phyloP scores from a whole-genome alignment of 768 basidiomycete genomes.

The Lactarius indigo region DNA sequence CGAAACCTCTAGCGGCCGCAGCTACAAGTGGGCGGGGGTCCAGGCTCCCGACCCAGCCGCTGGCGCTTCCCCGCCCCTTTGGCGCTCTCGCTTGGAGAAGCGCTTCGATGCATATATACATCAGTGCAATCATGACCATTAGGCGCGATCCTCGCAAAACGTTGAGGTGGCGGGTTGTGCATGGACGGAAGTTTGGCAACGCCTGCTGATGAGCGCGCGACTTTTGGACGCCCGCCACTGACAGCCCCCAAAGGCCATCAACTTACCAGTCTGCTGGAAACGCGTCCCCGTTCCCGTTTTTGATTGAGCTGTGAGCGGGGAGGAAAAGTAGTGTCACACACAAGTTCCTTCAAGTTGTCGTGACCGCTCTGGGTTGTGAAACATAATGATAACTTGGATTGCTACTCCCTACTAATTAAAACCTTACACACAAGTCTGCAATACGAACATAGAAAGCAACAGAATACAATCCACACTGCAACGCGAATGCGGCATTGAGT shows the following conservation, averaged over 20 bases:
- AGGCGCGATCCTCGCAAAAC: neutral
- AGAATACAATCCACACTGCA: conserved; percentile 16
- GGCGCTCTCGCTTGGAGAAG: conserved; percentile 3
- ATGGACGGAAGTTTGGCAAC: neutral
- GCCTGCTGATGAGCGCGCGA: conserved; percentile 14
- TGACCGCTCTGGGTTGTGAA: conserved; percentile 5
- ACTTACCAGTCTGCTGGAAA: conserved; percentile 18
- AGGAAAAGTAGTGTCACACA: neutral
- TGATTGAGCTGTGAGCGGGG: conserved; percentile 11
- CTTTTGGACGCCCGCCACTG: conserved; percentile 14
- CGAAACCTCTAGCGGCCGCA: neutral
- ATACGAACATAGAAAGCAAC: conserved; percentile 20
- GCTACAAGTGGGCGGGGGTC: neutral
- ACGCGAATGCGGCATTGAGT: conserved; percentile 1
- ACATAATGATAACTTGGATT: conserved; percentile 25
- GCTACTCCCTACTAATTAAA: conserved; percentile 19
- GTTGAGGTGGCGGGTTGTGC: neutral
- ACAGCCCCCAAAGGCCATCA: conserved; percentile 6
- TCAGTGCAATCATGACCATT: neutral
- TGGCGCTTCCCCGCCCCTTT: neutral
- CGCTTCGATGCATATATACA: neutral
- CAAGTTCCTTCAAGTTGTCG: neutral
- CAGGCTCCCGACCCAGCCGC: conserved; percentile 1
- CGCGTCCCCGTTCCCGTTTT: conserved; percentile 20
- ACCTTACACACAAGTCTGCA: conserved; percentile 18